phyloP scores from a whole-genome alignment of 768 basidiomycete genomes.

The Tylopilus subfusipes region DNA sequence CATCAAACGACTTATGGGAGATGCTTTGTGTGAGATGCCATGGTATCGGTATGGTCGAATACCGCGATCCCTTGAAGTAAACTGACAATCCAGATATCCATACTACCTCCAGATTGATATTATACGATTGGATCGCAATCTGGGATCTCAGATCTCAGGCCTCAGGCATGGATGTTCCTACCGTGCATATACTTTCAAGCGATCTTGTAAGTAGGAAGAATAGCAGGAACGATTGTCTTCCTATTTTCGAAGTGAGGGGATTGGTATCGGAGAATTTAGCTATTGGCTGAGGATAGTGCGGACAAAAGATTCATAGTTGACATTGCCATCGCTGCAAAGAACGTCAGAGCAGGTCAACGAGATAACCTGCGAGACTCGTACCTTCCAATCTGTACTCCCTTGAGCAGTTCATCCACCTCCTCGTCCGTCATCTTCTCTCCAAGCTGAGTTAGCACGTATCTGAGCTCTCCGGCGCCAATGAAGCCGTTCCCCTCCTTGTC shows the following conservation, averaged over 20 bases:
- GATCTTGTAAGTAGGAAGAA: background rate
- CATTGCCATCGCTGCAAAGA: constrained; percentile 78
- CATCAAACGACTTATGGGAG: too few species aligned
- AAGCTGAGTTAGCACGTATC: constrained; percentile 90
- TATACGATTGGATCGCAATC: background rate
- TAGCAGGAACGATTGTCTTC: background rate
- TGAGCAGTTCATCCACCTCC: constrained; percentile 96
- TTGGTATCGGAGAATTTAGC: constrained; percentile 6
- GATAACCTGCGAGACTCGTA: constrained; percentile 44
- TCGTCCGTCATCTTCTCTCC: constrained; percentile 99
- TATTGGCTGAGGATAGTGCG: constrained; percentile 90
- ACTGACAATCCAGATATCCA: too few species aligned
- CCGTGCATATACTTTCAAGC: background rate
- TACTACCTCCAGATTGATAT: background rate
- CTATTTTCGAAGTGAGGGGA: background rate
- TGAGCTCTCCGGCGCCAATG: constrained; percentile 60
- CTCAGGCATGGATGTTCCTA: too few species aligned
- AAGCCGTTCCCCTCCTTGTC: constrained; percentile 78
- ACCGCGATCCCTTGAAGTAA: too few species aligned
- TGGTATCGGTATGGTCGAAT: too few species aligned
- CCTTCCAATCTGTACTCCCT: constrained; percentile 90
- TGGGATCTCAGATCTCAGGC: too few species aligned
- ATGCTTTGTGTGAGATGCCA: too few species aligned
- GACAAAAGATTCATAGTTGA: constrained; percentile 97
- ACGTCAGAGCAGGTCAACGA: background rate